phyloP scores from a whole-genome alignment of 495 filamentous ascomycete species.

The Aspergillus olivimuriae region DNA sequence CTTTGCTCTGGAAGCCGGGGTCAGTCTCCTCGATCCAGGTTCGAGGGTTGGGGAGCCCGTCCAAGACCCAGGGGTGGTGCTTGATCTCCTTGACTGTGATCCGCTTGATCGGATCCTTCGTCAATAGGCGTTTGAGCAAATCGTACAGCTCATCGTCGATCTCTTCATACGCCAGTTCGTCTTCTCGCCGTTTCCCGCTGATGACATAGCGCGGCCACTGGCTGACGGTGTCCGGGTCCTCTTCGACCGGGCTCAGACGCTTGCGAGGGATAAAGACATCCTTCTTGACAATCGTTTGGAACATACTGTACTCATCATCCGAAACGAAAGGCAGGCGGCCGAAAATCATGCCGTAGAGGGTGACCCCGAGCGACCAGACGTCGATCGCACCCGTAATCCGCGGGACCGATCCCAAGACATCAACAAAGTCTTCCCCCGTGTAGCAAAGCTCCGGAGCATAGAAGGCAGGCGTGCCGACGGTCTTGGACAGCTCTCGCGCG shows the following conservation, averaged over 20 bases:
- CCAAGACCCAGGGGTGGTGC: conserved; percentile 90
- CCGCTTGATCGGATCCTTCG: conserved; percentile 80
- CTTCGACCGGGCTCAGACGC: conserved; percentile 68
- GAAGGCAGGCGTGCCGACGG: conserved; percentile 94
- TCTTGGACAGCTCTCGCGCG: conserved; percentile 92
- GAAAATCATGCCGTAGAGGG: conserved; percentile 90
- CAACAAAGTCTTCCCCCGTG: conserved; percentile 48
- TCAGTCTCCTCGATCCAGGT: conserved; percentile 93
- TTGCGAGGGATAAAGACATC: conserved; percentile 80
- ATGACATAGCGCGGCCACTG: conserved; percentile 25
- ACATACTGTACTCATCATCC: conserved; percentile 84
- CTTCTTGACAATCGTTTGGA: conserved; percentile 81
- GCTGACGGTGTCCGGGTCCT: conserved; percentile 42
- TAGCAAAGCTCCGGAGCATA: conserved; percentile 98
- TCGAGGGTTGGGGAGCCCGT: conserved; percentile 65
- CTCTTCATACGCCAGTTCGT: conserved; percentile 77
- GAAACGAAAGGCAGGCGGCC: conserved; percentile 90
- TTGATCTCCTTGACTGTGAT: conserved; percentile 92
- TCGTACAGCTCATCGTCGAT: conserved; percentile 78
- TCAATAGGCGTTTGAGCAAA: conserved; percentile 72
- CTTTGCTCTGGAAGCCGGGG: conserved; percentile 69
- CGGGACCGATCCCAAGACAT: conserved; percentile 34
- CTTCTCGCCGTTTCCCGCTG: conserved; percentile 50
- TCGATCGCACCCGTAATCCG: conserved; percentile 75
- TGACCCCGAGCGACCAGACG: conserved; percentile 95